Conservation (phyloP, 352 stramenopile species). For the Pythium rishiriense region DNA sequence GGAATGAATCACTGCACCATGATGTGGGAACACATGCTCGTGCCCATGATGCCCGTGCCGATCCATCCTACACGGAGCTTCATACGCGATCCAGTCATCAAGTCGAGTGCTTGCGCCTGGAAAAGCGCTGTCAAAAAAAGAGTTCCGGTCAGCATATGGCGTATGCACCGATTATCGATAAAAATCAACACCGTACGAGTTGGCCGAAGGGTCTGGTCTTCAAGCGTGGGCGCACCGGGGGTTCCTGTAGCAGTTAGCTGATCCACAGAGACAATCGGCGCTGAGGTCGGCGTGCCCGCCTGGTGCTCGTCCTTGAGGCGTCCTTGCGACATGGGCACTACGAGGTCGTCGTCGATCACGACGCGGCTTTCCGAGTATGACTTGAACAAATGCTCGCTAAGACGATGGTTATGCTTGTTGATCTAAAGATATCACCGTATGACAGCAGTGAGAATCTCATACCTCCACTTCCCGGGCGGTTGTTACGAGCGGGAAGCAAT, state of each 20-base stretch:
- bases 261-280: slow-evolving; percentile 12
- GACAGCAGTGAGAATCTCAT: background rate
- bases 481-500: background rate
- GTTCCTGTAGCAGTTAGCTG: slow-evolving; percentile 23
- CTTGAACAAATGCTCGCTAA: slow-evolving; percentile 86
- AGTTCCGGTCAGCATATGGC: background rate
- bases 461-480: background rate
- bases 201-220: slow-evolving; percentile 56
- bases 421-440: slow-evolving; percentile 36
- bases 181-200: slow-evolving; percentile 36
- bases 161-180: background rate
- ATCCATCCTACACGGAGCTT: slow-evolving; percentile 87
- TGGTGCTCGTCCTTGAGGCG: slow-evolving; percentile 53
- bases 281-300: slow-evolving; percentile 1
- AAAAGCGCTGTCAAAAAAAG: slow-evolving; percentile 43
- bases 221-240: slow-evolving; percentile 38
- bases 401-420: slow-evolving; percentile 83
- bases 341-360: slow-evolving; percentile 81
- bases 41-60: slow-evolving; percentile 87
- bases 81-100: slow-evolving; percentile 52
- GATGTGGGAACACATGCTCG: slow-evolving; percentile 87
- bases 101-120: slow-evolving; percentile 54
- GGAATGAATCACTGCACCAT: slow-evolving; percentile 50
- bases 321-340: slow-evolving; percentile 44
- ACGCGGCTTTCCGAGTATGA: slow-evolving; percentile 86